phyloP scores from a whole-genome alignment of 2,329 filamentous ascomycete species.

The Phoma sp. region DNA sequence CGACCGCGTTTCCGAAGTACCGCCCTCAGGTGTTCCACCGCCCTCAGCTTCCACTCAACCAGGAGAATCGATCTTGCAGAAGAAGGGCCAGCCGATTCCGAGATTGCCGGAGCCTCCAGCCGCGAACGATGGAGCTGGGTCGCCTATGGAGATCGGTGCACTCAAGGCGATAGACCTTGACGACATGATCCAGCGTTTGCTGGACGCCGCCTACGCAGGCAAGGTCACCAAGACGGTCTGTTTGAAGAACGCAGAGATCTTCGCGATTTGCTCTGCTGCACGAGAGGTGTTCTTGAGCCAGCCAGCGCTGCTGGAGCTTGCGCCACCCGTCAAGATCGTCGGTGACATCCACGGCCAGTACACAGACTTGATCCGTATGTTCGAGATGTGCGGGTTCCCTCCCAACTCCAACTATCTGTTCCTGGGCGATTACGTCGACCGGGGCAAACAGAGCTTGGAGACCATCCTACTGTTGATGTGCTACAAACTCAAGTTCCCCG shows the following conservation, averaged over 20 bases:
- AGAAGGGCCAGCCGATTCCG: slow-evolving; percentile 73
- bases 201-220: slow-evolving; percentile 93
- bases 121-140: slow-evolving; percentile 58
- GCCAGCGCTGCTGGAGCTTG: slow-evolving; percentile 87
- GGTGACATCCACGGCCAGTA: slow-evolving; percentile 97
- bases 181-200: slow-evolving; percentile 92
- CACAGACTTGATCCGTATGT: slow-evolving; percentile 93
- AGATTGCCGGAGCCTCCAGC: slow-evolving; percentile 61
- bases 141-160: slow-evolving; percentile 81
- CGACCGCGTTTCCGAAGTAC: slow-evolving; percentile 90
- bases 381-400: slow-evolving; percentile 98
- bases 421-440: slow-evolving; percentile 94
- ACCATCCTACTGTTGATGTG: slow-evolving; percentile 91
- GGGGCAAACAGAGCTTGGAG: slow-evolving; percentile 93
- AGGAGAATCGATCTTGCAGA: slow-evolving; percentile 88
- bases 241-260: slow-evolving; percentile 96
- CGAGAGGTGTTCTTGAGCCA: slow-evolving; percentile 90
- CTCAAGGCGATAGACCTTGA: slow-evolving; percentile 94
- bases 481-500: slow-evolving; percentile 96
- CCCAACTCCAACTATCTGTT: slow-evolving; percentile 92
- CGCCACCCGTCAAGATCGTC: slow-evolving; percentile 96
- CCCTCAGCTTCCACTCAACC: slow-evolving; percentile 69
- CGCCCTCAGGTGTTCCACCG: slow-evolving; percentile 69
- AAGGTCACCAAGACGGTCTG: slow-evolving; percentile 98
- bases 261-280: slow-evolving; percentile 87